Base-by-base conservation (phyloP, 495 filamentous ascomycete species). In the Lophiotrema nucula region DNA sequence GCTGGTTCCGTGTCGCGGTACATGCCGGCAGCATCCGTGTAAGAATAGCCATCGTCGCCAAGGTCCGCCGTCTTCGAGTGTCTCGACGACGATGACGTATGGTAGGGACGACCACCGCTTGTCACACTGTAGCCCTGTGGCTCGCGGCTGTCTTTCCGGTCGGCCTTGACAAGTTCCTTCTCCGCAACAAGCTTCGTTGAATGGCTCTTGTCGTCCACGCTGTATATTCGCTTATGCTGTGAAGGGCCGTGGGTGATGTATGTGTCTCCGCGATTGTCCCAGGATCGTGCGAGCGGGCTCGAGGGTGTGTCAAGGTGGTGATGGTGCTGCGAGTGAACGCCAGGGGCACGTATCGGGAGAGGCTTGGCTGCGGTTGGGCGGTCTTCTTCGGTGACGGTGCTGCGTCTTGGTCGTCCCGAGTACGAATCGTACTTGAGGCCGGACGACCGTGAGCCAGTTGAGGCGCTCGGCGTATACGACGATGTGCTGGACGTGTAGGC, bases 1-100 rank as follows among this genome's bases (percentile, higher is more conserved):
- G 62, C 51, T 5, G 72, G 72, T 39, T 74, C 72, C 1, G 72
- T 74, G 21, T 71, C 72, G 12, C 58, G 27, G 58, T 69, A 74
- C 72, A 74, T 74, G 55, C 55, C 51, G 11, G 71, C 69, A 3
- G 72, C 31, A 44, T 73, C 71, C 11, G 71, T 74, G 54, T 73
- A 74, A 10, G 69, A 72, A 51, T 65, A 75, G 13, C 58, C 62
- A n/a, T 68, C 66, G 24, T 71, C 67, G 44, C 67, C 64, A 21
- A 70, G 47, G 12, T 67, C 58, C 24, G 47, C 37, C 31, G 38
- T 41, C 31, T 35, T 35, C 31, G 8, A 8, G 37, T 38, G 33
- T 59, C 52, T 1, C 22, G 38, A 0, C 48, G 45, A 5, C 64
- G 62, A 3, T 64, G 64, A 52, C 45, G 67, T 50, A 55, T 73